Evolutionary conservation across 176 grass and related monocot genomes (phyloP), one percentile per base, ranked within the genome.

Genomic region (Avena insularis): DNA sequence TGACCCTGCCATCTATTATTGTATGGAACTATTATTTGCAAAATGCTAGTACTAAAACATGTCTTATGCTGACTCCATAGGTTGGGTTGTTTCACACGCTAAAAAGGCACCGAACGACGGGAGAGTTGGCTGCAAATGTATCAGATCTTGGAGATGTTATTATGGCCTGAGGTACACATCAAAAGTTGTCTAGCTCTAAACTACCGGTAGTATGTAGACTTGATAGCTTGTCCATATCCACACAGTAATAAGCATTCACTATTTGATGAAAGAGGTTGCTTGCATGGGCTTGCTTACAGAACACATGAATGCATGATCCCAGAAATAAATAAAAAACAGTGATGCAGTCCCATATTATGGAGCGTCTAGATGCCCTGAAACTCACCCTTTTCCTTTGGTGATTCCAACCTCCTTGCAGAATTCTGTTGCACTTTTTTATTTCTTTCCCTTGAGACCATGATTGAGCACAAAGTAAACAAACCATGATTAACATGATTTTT

Each of bases 241-340:
- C 65, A 69, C 15, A 5, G 31, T 38, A 69, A 69, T 38, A 38
- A 69, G 27, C 13, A 69, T 69, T 69, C 65, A 69, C 33, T 38
- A 69, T 69, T 69, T 69, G 65, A 38, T 69, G 31, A 69, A 69
- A 69, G 65, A 69, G 65, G 65, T 17, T 38, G 5, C 33, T 69
- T 69, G 15, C 33, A 9, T 36, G 31, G 15, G 33, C 19, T 36
- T 69, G 0, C 3, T 69, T 65, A 14, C 23, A 64, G 3, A 68
- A 36, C 6, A 69, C 33, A 35, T 15, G 29, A 35, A 38, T 69
- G 17, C 1, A 69, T 38, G 31, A 69, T 69, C 31, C 15, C 11
- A 6, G 6, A 38, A 36, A 31, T n/a, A 65, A 31, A 65, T 43
- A 59, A n/a, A 63, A 2, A 12, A 27, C 21, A 27, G 23, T 0